phyloP scores from a whole-genome alignment of 2,329 filamentous ascomycete genomes.

The Hymenoscyphus albidus region DNA sequence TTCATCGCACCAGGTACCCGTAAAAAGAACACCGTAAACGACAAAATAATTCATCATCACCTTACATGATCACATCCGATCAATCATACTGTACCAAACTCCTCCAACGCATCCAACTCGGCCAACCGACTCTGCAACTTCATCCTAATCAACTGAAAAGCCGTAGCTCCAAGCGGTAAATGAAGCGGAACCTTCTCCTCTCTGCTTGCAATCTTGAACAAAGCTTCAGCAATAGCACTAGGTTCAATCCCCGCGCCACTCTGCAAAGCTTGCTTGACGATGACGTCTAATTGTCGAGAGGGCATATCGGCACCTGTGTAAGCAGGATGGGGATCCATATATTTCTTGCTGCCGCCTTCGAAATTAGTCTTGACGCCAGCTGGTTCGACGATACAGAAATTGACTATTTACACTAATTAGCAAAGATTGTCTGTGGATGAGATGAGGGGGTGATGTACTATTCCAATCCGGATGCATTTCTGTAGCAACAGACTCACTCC shows the following conservation, averaged over 20 bases:
- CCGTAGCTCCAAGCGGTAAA: constrained; percentile 24
- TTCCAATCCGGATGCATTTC: constrained; percentile 40
- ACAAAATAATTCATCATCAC: too few relatives aligned
- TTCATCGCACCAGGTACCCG: too few relatives aligned
- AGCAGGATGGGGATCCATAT: constrained; percentile 25
- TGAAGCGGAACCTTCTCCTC: constrained; percentile 27
- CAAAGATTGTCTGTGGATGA: neutral
- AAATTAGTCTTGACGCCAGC: constrained; percentile 42
- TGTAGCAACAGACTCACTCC: constrained; percentile 36
- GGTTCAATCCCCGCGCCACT: constrained; percentile 25
- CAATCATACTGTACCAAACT: constrained; percentile 21
- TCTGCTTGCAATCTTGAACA: constrained; percentile 25
- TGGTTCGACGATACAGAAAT: constrained; percentile 40
- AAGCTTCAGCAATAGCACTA: constrained; percentile 21
- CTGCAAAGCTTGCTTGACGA: constrained; percentile 22
- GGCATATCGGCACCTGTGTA: constrained; percentile 34
- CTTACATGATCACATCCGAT: neutral
- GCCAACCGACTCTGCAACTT: constrained; percentile 21
- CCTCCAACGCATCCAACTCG: constrained; percentile 23
- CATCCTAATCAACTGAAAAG: constrained; percentile 27
- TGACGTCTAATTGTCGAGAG: constrained; percentile 28
- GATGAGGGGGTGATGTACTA: constrained; percentile 27
- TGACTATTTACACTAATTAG: constrained; percentile 38
- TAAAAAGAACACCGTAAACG: too few relatives aligned
- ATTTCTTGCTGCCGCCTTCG: constrained; percentile 36